These are phyloP conservation scores for Thermomucor indicae-seudaticae DNA, from an alignment of 371 early-diverging fungal genomes.

Conservation along the genomic window DNA sequence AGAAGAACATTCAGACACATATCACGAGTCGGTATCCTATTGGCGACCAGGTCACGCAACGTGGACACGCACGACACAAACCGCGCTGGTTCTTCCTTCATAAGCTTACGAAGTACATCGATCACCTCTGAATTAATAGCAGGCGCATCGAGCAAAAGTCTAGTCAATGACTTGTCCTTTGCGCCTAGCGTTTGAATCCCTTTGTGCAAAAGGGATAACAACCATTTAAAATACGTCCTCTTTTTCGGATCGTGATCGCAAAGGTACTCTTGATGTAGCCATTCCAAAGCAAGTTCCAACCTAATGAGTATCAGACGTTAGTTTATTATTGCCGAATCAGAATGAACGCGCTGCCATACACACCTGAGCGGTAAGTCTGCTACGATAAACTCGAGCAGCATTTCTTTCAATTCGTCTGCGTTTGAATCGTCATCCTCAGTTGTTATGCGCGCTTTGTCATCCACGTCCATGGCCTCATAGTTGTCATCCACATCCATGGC, in stretches of 20 bases:
- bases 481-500: neutral
- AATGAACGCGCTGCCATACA: neutral
- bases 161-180: conserved; percentile 29
- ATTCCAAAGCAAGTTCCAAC: conserved; percentile 36
- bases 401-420: conserved; percentile 19
- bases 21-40: conserved; percentile 23
- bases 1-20: conserved; percentile 31
- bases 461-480: conserved; percentile 3
- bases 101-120: conserved; percentile 20
- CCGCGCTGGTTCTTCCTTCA: conserved; percentile 29
- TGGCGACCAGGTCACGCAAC: conserved; percentile 28
- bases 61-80: conserved; percentile 39
- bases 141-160: conserved; percentile 40
- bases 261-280: conserved; percentile 40
- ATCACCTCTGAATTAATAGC: conserved; percentile 25
- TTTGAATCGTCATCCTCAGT: conserved; percentile 1
- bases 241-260: conserved; percentile 16
- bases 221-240: conserved; percentile 31
- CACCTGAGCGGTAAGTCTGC: conserved; percentile 29
- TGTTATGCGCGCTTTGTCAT: neutral
- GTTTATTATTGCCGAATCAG: neutral
- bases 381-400: conserved; percentile 33
- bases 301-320: conserved; percentile 10
- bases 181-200: conserved; percentile 28
- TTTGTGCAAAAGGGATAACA: conserved; percentile 23